phyloP scores from a whole-genome alignment of 371 early-diverging fungal genomes.

The Mucor plumbeus region DNA sequence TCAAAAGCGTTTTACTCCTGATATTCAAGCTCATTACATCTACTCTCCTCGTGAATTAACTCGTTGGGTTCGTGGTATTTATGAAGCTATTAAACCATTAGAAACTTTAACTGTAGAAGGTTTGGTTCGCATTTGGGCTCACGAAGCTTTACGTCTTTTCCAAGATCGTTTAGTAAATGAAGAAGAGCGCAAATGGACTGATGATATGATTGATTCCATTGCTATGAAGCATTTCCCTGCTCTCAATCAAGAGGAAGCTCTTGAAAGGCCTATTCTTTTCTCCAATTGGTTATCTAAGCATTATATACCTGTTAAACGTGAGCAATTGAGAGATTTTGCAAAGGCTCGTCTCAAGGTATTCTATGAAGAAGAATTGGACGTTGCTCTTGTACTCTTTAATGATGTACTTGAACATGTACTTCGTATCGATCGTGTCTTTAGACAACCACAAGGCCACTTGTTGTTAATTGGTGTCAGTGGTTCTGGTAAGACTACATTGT shows the following conservation, averaged over 20 bases:
- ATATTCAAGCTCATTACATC: constrained; percentile 98
- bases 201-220: constrained; percentile 83
- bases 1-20: constrained; percentile 93
- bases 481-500: constrained; percentile 95
- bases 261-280: constrained; percentile 93
- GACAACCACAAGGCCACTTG: constrained; percentile 98
- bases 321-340: constrained; percentile 90
- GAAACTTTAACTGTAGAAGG: constrained; percentile 87
- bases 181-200: constrained; percentile 94
- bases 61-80: constrained; percentile 98
- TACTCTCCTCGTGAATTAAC: constrained; percentile 99
- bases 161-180: constrained; percentile 95
- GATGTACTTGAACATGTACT: constrained; percentile 97
- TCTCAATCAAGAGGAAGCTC: constrained; percentile 70
- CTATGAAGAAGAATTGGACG: constrained; percentile 99
- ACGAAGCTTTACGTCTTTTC: constrained; percentile 97
- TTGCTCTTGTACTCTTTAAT: constrained; percentile 94
- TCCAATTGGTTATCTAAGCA: constrained; percentile 96
- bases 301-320: constrained; percentile 90
- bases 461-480: constrained; percentile 98
- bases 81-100: constrained; percentile 88
- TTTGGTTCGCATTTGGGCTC: constrained; percentile 95
- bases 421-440: constrained; percentile 97
- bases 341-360: constrained; percentile 96
- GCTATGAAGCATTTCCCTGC: constrained; percentile 91